Base-by-base conservation (phyloP, 805 yeast genomes). In the Soucietia sequanensis region DNA sequence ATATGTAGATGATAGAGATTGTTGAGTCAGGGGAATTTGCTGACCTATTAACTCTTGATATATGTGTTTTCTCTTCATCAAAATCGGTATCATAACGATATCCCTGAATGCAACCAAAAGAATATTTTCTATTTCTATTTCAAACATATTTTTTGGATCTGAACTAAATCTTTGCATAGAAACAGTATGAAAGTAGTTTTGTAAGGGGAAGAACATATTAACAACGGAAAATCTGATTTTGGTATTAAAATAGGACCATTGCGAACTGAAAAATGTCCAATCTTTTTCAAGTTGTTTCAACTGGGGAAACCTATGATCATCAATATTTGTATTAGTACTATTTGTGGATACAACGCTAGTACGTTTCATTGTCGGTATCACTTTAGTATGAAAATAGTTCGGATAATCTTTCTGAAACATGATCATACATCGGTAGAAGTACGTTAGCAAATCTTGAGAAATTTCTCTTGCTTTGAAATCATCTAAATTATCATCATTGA, bases 221-320 rank as follows among this genome's bases (percentile, higher is more conserved):
- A 57, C 23, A 1, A 60, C 14, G 30, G 40, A 48, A 33, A 37
- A 60, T 13, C 61, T 31, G 5, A 63, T 50, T 24, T 49, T 51
- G 16, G 37, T 34, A 30, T 58, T 52, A 42, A 62, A 63, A 29
- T 56, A 60, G 8, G 31, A 27, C 68, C 68, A 63, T 27, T 42
- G 38, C 9, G 34, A 33, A 2, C 47, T 37, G 11, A 62, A 40
- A 11, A 20, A 33, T 3, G 33, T 21, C 68, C 68, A 62, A 2
- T 43, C 44, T 6, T 30, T 42, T 9, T 32, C 23, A 3, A 47
- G 14, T 5, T 9, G 23, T 11, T 21, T 8, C 20, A 21, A 16
- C 26, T 29, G 16, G 20, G 27, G 16, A 25, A 4, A 16, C 13
- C 18, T 21, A 23, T 18, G 13, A n/a, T 14, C 27, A 6, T 30